phyloP scores from a whole-genome alignment of 495 filamentous ascomycete genomes.

The Penicillium crystallinum region DNA sequence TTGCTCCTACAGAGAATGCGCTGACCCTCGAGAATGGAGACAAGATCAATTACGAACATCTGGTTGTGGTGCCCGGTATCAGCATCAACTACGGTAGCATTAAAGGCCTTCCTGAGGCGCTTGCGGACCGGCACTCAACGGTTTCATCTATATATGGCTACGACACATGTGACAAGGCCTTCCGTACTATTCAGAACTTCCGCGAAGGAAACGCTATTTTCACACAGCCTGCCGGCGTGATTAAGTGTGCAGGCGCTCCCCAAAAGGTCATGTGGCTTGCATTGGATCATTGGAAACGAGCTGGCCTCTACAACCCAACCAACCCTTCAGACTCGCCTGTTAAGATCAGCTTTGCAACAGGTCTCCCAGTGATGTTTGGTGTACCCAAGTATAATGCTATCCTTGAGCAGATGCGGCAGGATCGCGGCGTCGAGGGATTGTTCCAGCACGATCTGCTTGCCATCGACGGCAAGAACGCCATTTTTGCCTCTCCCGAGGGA shows the following conservation, averaged over 20 bases:
- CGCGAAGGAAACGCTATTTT: slow-evolving; percentile 58
- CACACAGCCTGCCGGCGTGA: slow-evolving; percentile 59
- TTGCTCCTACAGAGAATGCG: slow-evolving; percentile 53
- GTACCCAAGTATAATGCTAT: slow-evolving; percentile 63
- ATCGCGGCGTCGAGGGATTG: slow-evolving; percentile 59
- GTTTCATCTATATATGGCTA: slow-evolving; percentile 65
- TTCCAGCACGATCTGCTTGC: slow-evolving; percentile 63
- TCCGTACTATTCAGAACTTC: slow-evolving; percentile 49
- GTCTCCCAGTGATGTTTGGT: slow-evolving; percentile 59
- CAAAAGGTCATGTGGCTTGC: slow-evolving; percentile 72
- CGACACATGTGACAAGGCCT: slow-evolving; percentile 55
- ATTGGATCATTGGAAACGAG: slow-evolving; percentile 57
- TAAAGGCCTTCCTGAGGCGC: slow-evolving; percentile 56
- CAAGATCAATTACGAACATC: slow-evolving; percentile 57
- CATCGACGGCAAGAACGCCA: slow-evolving; percentile 53
- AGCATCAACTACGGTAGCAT: slow-evolving; percentile 50
- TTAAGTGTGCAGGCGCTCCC: slow-evolving; percentile 67
- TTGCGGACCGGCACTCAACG: slow-evolving; percentile 47
- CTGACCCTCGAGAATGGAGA: slow-evolving; percentile 55
- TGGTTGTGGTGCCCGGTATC: slow-evolving; percentile 61
- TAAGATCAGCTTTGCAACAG: slow-evolving; percentile 60
- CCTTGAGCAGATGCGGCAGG: slow-evolving; percentile 55
- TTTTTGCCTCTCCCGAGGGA: slow-evolving; percentile 45
- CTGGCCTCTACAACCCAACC: slow-evolving; percentile 50
- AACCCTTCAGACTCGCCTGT: slow-evolving; percentile 43